Percentiles rank a stretch among this genome's conserved stretches.
Conservation (phyloP, 2,329 filamentous ascomycete species). For the Graphilbum fragrans region DNA sequence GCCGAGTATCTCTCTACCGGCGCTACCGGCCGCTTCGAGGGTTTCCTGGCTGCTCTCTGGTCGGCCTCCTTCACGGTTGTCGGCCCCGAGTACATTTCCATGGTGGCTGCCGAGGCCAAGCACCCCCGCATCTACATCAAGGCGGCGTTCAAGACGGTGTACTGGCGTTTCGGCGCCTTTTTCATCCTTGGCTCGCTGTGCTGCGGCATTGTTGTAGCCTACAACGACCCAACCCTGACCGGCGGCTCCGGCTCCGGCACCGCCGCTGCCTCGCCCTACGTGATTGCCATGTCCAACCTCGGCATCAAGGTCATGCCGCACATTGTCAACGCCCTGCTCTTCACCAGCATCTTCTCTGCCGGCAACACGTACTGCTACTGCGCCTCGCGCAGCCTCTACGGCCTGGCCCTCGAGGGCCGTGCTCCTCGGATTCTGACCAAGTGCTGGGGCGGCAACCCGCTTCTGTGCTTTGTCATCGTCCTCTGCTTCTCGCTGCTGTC, state of each 20-base stretch:
- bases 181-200: conserved; percentile 54
- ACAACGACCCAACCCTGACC: conserved; percentile 33
- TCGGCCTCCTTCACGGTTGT: conserved; percentile 26
- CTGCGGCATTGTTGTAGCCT: conserved; percentile 55
- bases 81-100: conserved; percentile 52
- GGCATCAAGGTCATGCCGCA: conserved; percentile 37
- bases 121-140: conserved; percentile 57
- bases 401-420: conserved; percentile 25
- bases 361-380: conserved; percentile 47
- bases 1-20: conserved; percentile 22
- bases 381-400: conserved; percentile 26
- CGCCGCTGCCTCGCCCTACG: conserved; percentile 39
- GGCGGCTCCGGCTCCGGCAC: conserved; percentile 24
- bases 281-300: conserved; percentile 39
- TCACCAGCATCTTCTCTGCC: conserved; percentile 45
- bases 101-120: conserved; percentile 56
- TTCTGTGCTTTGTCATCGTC: conserved; percentile 23
- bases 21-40: conserved; percentile 21
- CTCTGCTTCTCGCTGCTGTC: conserved; percentile 23
- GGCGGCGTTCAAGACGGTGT: conserved; percentile 54
- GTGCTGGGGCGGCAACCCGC: conserved; percentile 25
- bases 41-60: conserved; percentile 17
- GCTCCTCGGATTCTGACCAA: conserved; percentile 24
- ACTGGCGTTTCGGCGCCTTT: conserved; percentile 59
- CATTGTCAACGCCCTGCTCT: conserved; percentile 49